Evolutionary conservation across 352 stramenopile species (phyloP).

Genomic region (Phytophthora nicotianae): DNA sequence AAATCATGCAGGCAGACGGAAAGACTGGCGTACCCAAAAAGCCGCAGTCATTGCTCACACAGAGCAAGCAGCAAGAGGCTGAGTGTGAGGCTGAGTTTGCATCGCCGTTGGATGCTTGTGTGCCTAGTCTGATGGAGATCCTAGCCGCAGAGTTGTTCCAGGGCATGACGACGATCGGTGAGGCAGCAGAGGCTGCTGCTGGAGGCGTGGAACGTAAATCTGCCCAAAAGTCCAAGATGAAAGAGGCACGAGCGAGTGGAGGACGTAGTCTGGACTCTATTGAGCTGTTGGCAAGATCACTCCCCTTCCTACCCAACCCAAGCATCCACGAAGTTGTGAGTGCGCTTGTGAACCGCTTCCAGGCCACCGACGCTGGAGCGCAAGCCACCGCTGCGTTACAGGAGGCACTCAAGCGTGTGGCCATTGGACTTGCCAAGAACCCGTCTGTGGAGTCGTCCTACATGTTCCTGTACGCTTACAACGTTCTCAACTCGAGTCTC

Average conservation of each 20-base stretch:
- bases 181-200: slow-evolving; percentile 40
- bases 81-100: slow-evolving; percentile 39
- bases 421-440: slow-evolving; percentile 84
- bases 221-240: slow-evolving; percentile 88
- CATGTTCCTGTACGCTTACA: slow-evolving; percentile 86
- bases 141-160: slow-evolving; percentile 86
- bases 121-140: slow-evolving; percentile 85
- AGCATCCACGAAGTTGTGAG: slow-evolving; percentile 80
- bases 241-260: slow-evolving; percentile 77
- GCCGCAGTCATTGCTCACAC: slow-evolving; percentile 24
- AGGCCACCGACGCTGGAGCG: slow-evolving; percentile 53
- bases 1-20: slow-evolving; percentile 54
- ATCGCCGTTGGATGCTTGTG: slow-evolving; percentile 76
- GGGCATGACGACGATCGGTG: slow-evolving; percentile 41
- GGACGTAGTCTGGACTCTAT: slow-evolving; percentile 77
- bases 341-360: slow-evolving; percentile 78
- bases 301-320: slow-evolving; percentile 88
- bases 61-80: slow-evolving; percentile 33
- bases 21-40: slow-evolving; percentile 33
- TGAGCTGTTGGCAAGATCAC: slow-evolving; percentile 77
- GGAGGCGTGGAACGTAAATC: slow-evolving; percentile 45
- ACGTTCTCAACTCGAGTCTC: slow-evolving; percentile 79
- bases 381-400: slow-evolving; percentile 65
- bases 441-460: slow-evolving; percentile 84
- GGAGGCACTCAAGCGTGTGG: slow-evolving; percentile 81